Percentiles rank a stretch among this genome's conserved stretches.
These are phyloP conservation scores for Gardenia jasminoides DNA, from an alignment of 257 asterid genomes.

Conservation along the genomic window DNA sequence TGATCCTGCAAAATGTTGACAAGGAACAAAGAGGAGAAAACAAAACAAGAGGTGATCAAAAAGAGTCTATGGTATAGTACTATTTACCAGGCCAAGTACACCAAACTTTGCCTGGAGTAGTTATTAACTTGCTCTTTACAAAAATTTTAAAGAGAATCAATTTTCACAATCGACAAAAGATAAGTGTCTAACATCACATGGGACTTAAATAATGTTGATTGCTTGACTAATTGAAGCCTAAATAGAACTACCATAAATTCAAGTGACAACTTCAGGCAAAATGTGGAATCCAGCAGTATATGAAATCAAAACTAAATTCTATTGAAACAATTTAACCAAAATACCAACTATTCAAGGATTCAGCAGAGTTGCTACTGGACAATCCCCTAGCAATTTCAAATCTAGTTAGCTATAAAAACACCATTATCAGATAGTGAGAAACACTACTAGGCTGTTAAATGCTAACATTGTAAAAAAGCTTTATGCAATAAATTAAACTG, in stretches of 20 bases:
- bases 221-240: background rate
- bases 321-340: too few species aligned
- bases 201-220: too few species aligned
- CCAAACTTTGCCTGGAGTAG: too few species aligned
- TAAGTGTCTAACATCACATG: too few species aligned
- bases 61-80: background rate
- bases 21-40: background rate
- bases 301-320: background rate
- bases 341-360: too few species aligned
- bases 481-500: background rate
- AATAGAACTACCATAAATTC: background rate
- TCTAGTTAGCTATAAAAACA: background rate
- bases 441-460: background rate
- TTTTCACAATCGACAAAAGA: too few species aligned
- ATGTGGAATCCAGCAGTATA: background rate
- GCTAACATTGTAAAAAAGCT: background rate
- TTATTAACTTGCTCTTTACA: background rate
- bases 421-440: background rate
- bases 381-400: background rate
- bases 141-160: background rate
- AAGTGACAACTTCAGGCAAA: background rate
- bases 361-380: too few species aligned
- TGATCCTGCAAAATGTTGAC: slow-evolving; percentile 49
- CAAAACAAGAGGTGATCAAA: background rate
- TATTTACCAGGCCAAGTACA: too few species aligned